A percentile compares a stretch with the other conserved stretches of the same genome.
These are phyloP conservation scores for Triticum timopheevii DNA, from an alignment of 176 grass and related monocot species.

Conservation along the genomic window DNA sequence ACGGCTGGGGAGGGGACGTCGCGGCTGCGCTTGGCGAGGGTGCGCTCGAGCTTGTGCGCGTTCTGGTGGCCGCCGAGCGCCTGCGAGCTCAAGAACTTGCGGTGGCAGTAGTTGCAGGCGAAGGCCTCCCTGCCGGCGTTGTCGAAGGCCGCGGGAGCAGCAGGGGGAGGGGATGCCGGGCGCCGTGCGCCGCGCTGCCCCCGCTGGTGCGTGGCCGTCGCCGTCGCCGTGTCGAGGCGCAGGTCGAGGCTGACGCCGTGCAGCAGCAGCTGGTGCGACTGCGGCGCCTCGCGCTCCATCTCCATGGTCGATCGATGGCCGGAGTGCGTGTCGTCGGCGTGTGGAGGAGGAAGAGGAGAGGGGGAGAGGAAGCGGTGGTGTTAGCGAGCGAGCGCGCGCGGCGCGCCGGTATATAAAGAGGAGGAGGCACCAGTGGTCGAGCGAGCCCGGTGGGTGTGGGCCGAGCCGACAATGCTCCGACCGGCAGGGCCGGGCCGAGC, in stretches of 20 bases:
- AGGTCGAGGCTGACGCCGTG: slow-evolving; percentile 51
- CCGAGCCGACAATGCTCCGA: neutral
- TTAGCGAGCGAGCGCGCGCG: too few species aligned
- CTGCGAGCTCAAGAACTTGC: slow-evolving; percentile 78
- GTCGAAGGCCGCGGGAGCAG: neutral
- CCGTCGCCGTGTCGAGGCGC: slow-evolving; percentile 22
- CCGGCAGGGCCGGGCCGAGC: too few species aligned
- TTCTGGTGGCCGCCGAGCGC: slow-evolving; percentile 96
- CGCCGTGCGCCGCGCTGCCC: neutral
- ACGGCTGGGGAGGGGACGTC: neutral
- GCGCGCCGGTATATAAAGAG: neutral
- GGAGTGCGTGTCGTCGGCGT: neutral
- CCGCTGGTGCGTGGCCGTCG: neutral
- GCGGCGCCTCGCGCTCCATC: slow-evolving; percentile 21
- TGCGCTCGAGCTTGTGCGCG: slow-evolving; percentile 91
- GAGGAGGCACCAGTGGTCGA: neutral
- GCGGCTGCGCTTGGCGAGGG: slow-evolving; percentile 62
- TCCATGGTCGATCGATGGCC: slow-evolving; percentile 16
- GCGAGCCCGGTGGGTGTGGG: neutral
- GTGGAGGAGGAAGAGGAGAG: neutral
- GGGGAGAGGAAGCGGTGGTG: neutral
- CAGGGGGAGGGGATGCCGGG: neutral
- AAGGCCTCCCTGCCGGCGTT: slow-evolving; percentile 31
- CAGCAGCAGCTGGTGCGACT: neutral
- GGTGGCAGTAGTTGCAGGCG: slow-evolving; percentile 87